These are phyloP conservation scores for Kodamaea laetipori DNA, from an alignment of 805 yeast species.

Conservation along the genomic window DNA sequence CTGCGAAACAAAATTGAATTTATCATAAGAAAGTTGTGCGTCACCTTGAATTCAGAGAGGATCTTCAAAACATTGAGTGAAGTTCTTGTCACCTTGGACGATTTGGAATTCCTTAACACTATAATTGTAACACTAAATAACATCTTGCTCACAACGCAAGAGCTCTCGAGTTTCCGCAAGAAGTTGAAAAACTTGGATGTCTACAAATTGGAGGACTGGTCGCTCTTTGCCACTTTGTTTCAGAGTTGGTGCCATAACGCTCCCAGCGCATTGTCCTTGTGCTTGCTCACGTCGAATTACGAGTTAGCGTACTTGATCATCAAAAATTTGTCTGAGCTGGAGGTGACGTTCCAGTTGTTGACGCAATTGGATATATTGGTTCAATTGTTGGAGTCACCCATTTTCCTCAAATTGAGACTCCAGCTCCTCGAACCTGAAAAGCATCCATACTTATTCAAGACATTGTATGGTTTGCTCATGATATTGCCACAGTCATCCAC, in stretches of 20 bases:
- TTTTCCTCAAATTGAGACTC: slow-evolving; percentile 80
- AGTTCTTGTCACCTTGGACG: slow-evolving; percentile 56
- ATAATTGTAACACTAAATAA: slow-evolving; percentile 87
- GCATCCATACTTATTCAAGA: slow-evolving; percentile 78
- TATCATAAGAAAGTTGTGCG: slow-evolving; percentile 80
- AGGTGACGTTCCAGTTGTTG: slow-evolving; percentile 73
- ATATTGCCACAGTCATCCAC: slow-evolving; percentile 92
- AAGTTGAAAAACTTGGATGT: slow-evolving; percentile 59
- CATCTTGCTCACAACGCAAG: slow-evolving; percentile 83
- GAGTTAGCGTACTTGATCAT: slow-evolving; percentile 84
- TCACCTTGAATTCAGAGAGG: slow-evolving; percentile 76
- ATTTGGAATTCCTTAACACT: slow-evolving; percentile 68
- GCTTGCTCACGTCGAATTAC: slow-evolving; percentile 84
- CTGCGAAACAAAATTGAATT: slow-evolving; percentile 67
- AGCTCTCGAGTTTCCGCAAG: slow-evolving; percentile 67
- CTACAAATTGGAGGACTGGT: slow-evolving; percentile 58
- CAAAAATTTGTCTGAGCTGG: slow-evolving; percentile 78
- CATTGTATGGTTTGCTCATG: slow-evolving; percentile 91
- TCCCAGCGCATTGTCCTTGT: slow-evolving; percentile 82
- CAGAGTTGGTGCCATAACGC: slow-evolving; percentile 92
- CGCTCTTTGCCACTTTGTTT: slow-evolving; percentile 73
- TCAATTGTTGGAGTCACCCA: slow-evolving; percentile 89
- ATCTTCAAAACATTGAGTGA: slow-evolving; percentile 80
- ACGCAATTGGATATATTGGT: slow-evolving; percentile 88
- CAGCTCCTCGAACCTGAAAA: slow-evolving; percentile 87